Percentiles rank a stretch among this genome's conserved stretches.
Evolutionary conservation across 140 eudicot species (phyloP).

Genomic region (Artemisia princeps): DNA sequence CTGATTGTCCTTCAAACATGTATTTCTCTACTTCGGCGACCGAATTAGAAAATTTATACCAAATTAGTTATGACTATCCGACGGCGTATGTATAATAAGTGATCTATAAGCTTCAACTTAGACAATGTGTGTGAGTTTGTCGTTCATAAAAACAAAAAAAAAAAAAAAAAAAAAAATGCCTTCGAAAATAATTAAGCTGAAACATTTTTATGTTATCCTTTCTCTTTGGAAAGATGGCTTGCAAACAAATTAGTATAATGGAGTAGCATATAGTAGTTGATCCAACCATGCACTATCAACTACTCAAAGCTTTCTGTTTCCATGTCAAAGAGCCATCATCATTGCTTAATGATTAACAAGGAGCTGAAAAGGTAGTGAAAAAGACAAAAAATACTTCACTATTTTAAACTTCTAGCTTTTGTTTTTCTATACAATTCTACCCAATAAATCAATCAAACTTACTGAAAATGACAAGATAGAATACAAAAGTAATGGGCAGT

Average conservation of each 20-base stretch:
- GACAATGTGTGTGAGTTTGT: too few relatives aligned
- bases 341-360: conserved; percentile 13
- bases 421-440: conserved; percentile 17
- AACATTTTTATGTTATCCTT: too few relatives aligned
- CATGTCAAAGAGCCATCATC: conserved; percentile 8
- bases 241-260: background rate
- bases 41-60: too few relatives aligned
- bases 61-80: too few relatives aligned
- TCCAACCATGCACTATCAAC: conserved; percentile 6
- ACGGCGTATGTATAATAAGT: too few relatives aligned
- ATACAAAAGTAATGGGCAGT: conserved; percentile 3
- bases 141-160: too few relatives aligned
- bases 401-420: conserved; percentile 1
- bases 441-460: conserved; percentile 9
- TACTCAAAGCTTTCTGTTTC: background rate
- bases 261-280: background rate
- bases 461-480: conserved; percentile 14
- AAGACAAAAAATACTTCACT: background rate
- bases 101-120: too few relatives aligned
- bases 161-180: too few relatives aligned
- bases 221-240: background rate
- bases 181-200: too few relatives aligned
- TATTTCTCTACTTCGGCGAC: too few relatives aligned
- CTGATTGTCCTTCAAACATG: too few relatives aligned
- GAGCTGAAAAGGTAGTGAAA: conserved; percentile 1